These are phyloP conservation scores for Paramicrosporidium saccamoebae DNA, from an alignment of 371 early-diverging fungal genomes.

Conservation along the genomic window DNA sequence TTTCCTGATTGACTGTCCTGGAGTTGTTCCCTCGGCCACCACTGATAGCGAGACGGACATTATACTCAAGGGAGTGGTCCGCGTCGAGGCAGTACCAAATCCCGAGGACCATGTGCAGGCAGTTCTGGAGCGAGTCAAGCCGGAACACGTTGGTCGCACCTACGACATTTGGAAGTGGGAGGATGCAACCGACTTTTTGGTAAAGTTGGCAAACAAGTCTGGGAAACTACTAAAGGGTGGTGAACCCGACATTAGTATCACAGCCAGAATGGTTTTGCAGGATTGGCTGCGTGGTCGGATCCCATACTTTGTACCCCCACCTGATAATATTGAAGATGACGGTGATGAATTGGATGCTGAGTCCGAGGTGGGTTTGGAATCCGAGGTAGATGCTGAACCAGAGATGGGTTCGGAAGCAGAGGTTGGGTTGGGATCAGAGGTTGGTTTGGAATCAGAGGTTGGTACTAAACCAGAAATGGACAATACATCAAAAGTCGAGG, in stretches of 20 bases:
- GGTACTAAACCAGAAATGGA: background rate
- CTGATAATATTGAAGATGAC: slow-evolving; percentile 16
- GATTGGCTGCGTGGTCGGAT: slow-evolving; percentile 97
- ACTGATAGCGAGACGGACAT: slow-evolving; percentile 75
- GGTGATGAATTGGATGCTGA: slow-evolving; percentile 2
- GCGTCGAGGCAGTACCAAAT: slow-evolving; percentile 68
- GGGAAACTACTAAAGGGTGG: slow-evolving; percentile 91
- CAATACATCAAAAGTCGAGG: too few relatives aligned
- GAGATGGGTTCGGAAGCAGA: too few relatives aligned
- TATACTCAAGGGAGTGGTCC: slow-evolving; percentile 89
- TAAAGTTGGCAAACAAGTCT: slow-evolving; percentile 46
- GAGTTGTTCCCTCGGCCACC: slow-evolving; percentile 67
- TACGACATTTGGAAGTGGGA: slow-evolving; percentile 57
- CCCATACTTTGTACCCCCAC: slow-evolving; percentile 72
- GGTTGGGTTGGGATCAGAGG: slow-evolving; percentile 2
- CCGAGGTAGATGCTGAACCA: background rate
- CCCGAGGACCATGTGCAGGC: slow-evolving; percentile 81
- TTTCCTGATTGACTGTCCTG: slow-evolving; percentile 97
- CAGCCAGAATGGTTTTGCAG: slow-evolving; percentile 86
- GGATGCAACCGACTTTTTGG: slow-evolving; percentile 60
- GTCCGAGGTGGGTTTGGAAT: slow-evolving; percentile 3
- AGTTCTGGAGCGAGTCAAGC: slow-evolving; percentile 48
- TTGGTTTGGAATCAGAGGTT: slow-evolving; percentile 1
- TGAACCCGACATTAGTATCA: slow-evolving; percentile 70
- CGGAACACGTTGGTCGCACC: slow-evolving; percentile 53